These are phyloP conservation scores for Ophiostoma montium DNA, from an alignment of 2,329 filamentous ascomycete species.

Conservation along the genomic window DNA sequence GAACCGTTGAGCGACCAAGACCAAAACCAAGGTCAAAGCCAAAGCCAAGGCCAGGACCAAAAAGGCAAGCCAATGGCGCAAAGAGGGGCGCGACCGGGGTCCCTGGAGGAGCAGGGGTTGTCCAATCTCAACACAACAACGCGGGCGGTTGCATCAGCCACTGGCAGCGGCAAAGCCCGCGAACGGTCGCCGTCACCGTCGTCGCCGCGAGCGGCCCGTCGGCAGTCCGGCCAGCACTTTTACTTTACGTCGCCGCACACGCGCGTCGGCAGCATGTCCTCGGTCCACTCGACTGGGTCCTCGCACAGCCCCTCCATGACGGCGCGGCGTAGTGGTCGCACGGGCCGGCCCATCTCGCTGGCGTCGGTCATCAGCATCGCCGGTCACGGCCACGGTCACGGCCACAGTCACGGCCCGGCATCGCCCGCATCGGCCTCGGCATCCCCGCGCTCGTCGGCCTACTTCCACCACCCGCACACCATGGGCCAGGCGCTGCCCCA, in stretches of 20 bases:
- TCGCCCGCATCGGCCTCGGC: constrained; percentile 3
- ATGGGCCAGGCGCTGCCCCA: constrained; percentile 7
- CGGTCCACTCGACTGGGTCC: neutral
- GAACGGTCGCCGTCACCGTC: neutral
- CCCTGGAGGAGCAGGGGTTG: neutral
- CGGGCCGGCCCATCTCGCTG: constrained; percentile 2
- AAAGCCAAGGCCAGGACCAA: neutral
- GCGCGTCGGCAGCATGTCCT: constrained; percentile 2
- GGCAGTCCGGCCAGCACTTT: neutral
- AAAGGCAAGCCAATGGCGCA: neutral
- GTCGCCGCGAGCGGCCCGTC: neutral
- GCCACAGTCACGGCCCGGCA: neutral
- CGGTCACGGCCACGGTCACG: neutral
- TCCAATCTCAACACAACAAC: neutral
- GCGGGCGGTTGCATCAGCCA: neutral
- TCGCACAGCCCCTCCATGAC: neutral
- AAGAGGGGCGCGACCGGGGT: constrained; percentile 6
- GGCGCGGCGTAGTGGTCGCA: neutral
- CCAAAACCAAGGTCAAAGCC: neutral
- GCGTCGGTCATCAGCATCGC: constrained; percentile 4
- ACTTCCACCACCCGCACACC: constrained; percentile 3
- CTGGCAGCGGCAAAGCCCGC: neutral
- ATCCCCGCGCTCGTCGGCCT: neutral
- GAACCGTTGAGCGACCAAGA: neutral
- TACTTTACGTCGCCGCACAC: neutral